Base-by-base conservation (phyloP, 139 green algal genomes). In the Haematococcus lacustris region DNA sequence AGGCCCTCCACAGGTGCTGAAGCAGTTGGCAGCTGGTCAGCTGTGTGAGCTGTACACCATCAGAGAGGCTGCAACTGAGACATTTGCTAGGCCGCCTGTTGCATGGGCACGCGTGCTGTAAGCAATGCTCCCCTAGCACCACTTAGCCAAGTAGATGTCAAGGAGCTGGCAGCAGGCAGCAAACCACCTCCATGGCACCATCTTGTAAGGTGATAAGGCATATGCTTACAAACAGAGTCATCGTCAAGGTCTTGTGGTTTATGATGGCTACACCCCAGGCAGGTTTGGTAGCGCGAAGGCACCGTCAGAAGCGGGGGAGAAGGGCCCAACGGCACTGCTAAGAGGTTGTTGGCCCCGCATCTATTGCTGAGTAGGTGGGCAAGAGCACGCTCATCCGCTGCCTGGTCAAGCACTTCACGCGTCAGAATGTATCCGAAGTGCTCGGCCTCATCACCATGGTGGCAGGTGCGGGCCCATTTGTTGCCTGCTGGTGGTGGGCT, bases 321-420 rank as follows among this genome's bases (percentile, higher is more conserved):
- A 51, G 13, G 32, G 7, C 3, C 62, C 7, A 43, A 32, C 34
- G 7, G 62, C 34, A 69, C 4, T 34, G 34, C 17, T 5, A 6
- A 13, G 32, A n/a, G 7, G 13, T 4, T 35, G 25, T 35, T 13
- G 17, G 32, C 23, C 28, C 13, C 23, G 5, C 9, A 9, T 4
- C 57, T 64, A 7, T 9, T 37, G 57, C 13, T 30, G 23, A 38
- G 30, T 77, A 86, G 80, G 89, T 93, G 21, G 95, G 95, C 60
- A 99, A 99, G 78, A 93, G 84, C 34, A 96, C 89, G 0, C 80
- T 99, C 35, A 98, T 99, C 78, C 82, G 85, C 34, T 90, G 85
- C 61, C 84, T 99, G 37, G 86, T 98, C 38, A 97, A 97, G 87
- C 95, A 98, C 85, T 99, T 94, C 85, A 96, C 92, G 0, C 83